A percentile compares a stretch with the other conserved stretches of the same genome.
These are phyloP conservation scores for Fagus sylvatica DNA, from an alignment of 306 rosid genomes.

Conservation along the genomic window DNA sequence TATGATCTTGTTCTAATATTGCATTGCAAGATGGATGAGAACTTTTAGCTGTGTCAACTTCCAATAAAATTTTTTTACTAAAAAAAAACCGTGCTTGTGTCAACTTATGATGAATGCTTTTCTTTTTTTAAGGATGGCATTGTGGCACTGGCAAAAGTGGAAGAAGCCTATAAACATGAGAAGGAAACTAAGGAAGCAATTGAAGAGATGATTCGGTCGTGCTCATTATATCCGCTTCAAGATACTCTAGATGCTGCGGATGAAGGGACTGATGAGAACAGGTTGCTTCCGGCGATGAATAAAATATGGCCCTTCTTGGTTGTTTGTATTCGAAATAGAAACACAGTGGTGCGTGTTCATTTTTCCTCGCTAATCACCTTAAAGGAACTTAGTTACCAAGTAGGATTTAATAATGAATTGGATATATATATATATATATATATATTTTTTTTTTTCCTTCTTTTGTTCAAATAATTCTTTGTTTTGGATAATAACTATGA, in stretches of 20 bases:
- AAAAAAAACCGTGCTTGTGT: too few species aligned
- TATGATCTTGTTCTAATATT: not conserved
- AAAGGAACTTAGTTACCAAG: not conserved
- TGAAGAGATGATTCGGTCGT: constrained; percentile 55
- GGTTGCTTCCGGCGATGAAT: constrained; percentile 96
- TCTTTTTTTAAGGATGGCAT: constrained; percentile 48
- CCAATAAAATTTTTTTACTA: too few species aligned
- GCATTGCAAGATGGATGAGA: not conserved
- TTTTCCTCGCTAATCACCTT: constrained; percentile 14
- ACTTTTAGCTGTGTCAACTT: not conserved
- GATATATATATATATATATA: not conserved
- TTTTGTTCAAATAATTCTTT: not conserved
- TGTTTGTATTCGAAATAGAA: constrained; percentile 68
- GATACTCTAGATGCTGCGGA: constrained; percentile 63
- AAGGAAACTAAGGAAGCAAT: constrained; percentile 63
- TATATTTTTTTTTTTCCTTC: not conserved
- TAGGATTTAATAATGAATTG: constrained; percentile 10
- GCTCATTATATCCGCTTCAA: constrained; percentile 58
- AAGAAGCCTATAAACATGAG: constrained; percentile 77
- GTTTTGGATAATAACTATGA: constrained; percentile 2
- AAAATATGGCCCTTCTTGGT: constrained; percentile 91
- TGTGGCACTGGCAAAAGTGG: constrained; percentile 65
- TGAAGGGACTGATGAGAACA: constrained; percentile 74
- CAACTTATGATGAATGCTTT: not conserved
- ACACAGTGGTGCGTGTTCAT: constrained; percentile 63